A percentile compares a stretch with the other conserved stretches of the same genome.
Conservation (phyloP, 2,329 filamentous ascomycete genomes). For the Beauveria medogensis region DNA sequence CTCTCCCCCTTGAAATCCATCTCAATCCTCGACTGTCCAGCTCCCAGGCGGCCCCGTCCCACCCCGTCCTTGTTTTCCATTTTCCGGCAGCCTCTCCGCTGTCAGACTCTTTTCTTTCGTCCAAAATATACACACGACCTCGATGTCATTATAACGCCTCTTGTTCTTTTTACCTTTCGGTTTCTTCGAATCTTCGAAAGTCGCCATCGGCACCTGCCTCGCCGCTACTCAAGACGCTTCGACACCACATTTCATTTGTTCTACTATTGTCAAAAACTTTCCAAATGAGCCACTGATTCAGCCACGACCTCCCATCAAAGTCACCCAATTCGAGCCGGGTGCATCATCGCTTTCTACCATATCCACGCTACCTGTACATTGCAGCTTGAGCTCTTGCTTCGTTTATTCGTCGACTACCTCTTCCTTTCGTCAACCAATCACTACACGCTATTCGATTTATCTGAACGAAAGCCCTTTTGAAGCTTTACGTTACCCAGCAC, state of each 20-base stretch:
- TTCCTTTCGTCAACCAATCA: conserved; percentile 1
- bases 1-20: not conserved
- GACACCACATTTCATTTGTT: conserved; percentile 29
- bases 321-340: conserved; percentile 16
- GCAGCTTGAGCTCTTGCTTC: conserved; percentile 14
- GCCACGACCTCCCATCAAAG: conserved; percentile 22
- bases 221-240: conserved; percentile 24
- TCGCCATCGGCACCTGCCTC: conserved; percentile 22
- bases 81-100: conserved; percentile 13
- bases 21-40: conserved; percentile 10
- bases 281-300: conserved; percentile 36
- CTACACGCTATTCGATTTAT: not conserved
- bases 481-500: conserved; percentile 1
- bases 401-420: conserved; percentile 10
- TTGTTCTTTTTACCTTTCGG: conserved; percentile 23
- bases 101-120: conserved; percentile 18
- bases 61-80: conserved; percentile 17
- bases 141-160: conserved; percentile 39
- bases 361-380: conserved; percentile 27
- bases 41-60: conserved; percentile 22
- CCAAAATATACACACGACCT: conserved; percentile 18
- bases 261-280: conserved; percentile 18
- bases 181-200: conserved; percentile 23
- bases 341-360: conserved; percentile 18
- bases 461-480: not conserved